Percentiles rank a stretch among this genome's conserved stretches.
Conservation (phyloP, 345 rosid species). For the Hibiscus tridactylites region DNA sequence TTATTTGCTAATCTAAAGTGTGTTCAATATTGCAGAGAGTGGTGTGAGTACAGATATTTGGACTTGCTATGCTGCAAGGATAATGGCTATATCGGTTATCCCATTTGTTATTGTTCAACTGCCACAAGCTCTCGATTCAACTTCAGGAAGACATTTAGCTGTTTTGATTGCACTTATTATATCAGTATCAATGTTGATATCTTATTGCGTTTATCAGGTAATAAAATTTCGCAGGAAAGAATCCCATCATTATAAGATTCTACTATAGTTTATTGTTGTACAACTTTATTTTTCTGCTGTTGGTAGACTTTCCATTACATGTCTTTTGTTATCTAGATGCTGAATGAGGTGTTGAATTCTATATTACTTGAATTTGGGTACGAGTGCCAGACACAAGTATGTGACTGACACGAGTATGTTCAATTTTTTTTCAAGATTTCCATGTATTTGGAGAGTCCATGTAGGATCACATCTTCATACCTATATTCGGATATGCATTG, state of each 20-base stretch:
- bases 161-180: conserved; percentile 56
- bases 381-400: too few relatives aligned
- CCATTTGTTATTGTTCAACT: conserved; percentile 82
- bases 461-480: neutral
- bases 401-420: too few relatives aligned
- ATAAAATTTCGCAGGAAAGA: neutral
- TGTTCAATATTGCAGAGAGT: conserved; percentile 31
- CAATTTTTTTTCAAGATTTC: neutral
- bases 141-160: conserved; percentile 63
- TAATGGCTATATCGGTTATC: conserved; percentile 70
- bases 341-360: neutral
- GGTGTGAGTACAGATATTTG: conserved; percentile 70
- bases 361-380: too few relatives aligned
- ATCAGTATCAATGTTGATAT: conserved; percentile 45
- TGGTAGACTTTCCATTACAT: neutral
- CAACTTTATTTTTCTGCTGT: neutral
- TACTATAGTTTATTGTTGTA: neutral
- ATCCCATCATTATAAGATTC: neutral
- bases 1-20: neutral
- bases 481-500: neutral
- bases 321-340: neutral
- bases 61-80: conserved; percentile 78
- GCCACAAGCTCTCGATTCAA: conserved; percentile 56
- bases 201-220: conserved; percentile 93
- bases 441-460: neutral